Evolutionary conservation across 176 grass and related monocot species (phyloP).

Genomic region (Calamus simplicifolius): DNA sequence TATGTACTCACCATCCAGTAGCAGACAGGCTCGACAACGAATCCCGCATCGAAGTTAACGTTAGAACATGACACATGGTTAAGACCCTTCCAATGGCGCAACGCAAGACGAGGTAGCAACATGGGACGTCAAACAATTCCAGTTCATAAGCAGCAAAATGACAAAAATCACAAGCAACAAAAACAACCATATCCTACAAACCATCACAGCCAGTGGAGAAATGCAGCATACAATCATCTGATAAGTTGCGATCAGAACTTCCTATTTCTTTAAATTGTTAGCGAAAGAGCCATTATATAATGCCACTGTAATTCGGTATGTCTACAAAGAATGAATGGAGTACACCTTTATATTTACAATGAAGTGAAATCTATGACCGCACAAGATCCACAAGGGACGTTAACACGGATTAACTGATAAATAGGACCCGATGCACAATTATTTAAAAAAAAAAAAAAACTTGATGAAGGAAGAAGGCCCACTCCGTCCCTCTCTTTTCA

Average conservation of each 20-base stretch:
- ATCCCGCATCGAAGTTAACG: too few species aligned
- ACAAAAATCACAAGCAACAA: too few species aligned
- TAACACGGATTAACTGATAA: constrained; percentile 40
- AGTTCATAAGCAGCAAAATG: too few species aligned
- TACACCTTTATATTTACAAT: constrained; percentile 68
- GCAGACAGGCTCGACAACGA: too few species aligned
- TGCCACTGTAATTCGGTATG: constrained; percentile 18
- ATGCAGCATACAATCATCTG: background rate
- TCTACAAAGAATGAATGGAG: constrained; percentile 92
- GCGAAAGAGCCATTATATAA: background rate
- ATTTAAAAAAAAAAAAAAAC: constrained; percentile 20
- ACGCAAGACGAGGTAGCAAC: too few species aligned
- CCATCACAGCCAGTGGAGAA: background rate
- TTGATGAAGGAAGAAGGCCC: constrained; percentile 54
- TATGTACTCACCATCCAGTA: too few species aligned
- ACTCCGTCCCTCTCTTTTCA: constrained; percentile 42
- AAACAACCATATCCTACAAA: too few species aligned
- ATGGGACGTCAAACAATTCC: too few species aligned
- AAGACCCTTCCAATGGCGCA: too few species aligned
- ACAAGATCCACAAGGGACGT: constrained; percentile 33
- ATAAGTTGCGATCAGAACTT: background rate
- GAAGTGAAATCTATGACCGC: constrained; percentile 45
- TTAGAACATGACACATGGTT: too few species aligned
- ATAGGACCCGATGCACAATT: constrained; percentile 36
- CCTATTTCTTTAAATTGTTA: background rate